Evolutionary conservation across 139 green algal species (phyloP).

Genomic region (Chlorella sp.): DNA sequence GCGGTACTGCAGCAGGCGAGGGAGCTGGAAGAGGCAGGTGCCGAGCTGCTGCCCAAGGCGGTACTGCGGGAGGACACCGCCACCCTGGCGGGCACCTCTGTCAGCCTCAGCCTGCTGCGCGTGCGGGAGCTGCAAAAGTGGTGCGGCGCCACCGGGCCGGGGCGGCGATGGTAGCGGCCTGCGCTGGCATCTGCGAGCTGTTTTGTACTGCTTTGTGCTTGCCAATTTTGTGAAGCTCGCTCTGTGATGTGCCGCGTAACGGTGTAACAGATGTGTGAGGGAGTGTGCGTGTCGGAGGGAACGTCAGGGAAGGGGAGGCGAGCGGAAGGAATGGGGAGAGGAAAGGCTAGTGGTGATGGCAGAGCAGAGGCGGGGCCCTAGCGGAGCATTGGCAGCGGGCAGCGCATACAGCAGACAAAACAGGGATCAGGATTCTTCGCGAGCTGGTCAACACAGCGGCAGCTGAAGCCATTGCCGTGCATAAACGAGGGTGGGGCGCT

Average conservation of each 20-base stretch:
- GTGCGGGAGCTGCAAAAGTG: constrained; percentile 36
- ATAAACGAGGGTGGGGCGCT: not conserved
- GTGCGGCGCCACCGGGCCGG: not conserved
- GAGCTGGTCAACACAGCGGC: not conserved
- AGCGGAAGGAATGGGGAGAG: not conserved
- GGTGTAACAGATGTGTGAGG: not conserved
- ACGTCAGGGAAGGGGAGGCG: not conserved
- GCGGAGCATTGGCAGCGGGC: too few relatives aligned
- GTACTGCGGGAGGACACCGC: constrained; percentile 1
- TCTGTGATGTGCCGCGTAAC: not conserved
- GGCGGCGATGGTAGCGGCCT: not conserved
- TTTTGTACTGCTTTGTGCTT: not conserved
- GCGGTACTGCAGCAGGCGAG: constrained; percentile 20
- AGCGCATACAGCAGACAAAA: not conserved
- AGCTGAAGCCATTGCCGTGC: not conserved
- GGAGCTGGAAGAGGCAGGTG: constrained; percentile 3
- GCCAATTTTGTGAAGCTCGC: too few relatives aligned
- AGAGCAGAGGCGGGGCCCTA: not conserved
- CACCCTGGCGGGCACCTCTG: not conserved
- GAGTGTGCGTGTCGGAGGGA: not conserved
- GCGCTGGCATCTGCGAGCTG: not conserved
- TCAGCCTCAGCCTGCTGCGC: constrained; percentile 35
- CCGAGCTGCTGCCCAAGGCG: constrained; percentile 21
- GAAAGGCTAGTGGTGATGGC: not conserved
- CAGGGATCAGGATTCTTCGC: not conserved